A percentile compares a stretch with the other conserved stretches of the same genome.
Conservation (phyloP, 1,284 basidiomycete species). For the Cryptococcus maquisensis region DNA sequence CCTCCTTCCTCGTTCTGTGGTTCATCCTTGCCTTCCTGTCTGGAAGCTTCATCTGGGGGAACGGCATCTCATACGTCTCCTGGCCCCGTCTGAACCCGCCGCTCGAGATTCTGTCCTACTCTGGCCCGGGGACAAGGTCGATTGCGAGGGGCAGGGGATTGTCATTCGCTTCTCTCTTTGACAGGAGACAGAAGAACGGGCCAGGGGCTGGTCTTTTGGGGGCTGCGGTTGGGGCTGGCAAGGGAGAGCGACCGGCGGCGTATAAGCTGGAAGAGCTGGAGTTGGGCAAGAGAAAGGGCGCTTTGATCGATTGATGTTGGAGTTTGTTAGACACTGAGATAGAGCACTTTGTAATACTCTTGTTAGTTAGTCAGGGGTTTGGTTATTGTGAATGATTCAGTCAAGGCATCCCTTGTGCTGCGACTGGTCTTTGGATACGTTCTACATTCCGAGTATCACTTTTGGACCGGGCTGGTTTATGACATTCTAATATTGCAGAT, state of each 20-base stretch:
- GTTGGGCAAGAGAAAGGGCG: slow-evolving; percentile 48
- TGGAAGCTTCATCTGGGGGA: slow-evolving; percentile 65
- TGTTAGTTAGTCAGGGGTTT: no score
- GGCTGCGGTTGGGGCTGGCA: slow-evolving; percentile 1
- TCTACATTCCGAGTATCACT: no score
- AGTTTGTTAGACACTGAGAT: no score
- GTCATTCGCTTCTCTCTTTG: slow-evolving; percentile 40
- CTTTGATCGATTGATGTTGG: slow-evolving; percentile 40
- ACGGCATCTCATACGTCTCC: slow-evolving; percentile 70
- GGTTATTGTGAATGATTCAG: no score
- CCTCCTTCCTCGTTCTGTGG: slow-evolving; percentile 73
- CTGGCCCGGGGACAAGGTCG: slow-evolving; percentile 78
- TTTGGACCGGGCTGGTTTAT: no score
- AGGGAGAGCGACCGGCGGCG: slow-evolving; percentile 3
- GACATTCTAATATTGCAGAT: no score
- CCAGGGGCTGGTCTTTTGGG: neutral
- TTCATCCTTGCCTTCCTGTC: slow-evolving; percentile 61
- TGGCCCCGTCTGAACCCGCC: slow-evolving; percentile 89
- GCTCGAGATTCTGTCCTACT: slow-evolving; percentile 78
- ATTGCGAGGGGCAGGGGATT: slow-evolving; percentile 70
- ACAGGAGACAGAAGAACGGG: slow-evolving; percentile 18
- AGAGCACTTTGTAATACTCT: no score
- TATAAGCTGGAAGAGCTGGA: slow-evolving; percentile 38
- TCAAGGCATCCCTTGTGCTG: no score
- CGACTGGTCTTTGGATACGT: no score